These are phyloP conservation scores for Ambrosia artemisiifolia DNA, from an alignment of 129 eudicot genomes.

Conservation along the genomic window DNA sequence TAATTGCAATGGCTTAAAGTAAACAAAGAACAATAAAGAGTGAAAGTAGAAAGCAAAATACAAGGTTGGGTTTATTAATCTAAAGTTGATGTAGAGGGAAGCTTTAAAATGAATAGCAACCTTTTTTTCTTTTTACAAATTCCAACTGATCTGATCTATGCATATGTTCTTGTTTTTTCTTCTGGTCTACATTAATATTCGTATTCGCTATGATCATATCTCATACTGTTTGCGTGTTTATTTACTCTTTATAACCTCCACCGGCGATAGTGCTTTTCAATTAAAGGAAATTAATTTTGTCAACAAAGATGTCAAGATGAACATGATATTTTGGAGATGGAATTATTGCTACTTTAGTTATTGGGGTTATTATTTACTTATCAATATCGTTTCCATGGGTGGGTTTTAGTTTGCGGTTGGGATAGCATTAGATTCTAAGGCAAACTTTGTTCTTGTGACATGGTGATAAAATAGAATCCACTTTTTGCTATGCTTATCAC, in stretches of 20 bases:
- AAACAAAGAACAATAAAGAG: conserved; percentile 24
- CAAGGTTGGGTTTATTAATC: conserved; percentile 30
- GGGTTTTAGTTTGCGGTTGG: conserved; percentile 35
- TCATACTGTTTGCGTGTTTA: conserved; percentile 4
- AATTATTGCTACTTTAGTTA: conserved; percentile 24
- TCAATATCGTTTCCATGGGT: conserved; percentile 18
- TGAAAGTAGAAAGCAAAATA: conserved; percentile 17
- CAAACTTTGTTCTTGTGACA: conserved; percentile 26
- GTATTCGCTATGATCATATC: conserved; percentile 53
- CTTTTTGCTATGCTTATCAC: conserved; percentile 36
- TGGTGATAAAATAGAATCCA: conserved; percentile 37
- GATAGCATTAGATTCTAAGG: conserved; percentile 36
- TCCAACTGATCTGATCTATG: conserved; percentile 41
- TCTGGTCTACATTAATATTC: conserved; percentile 50
- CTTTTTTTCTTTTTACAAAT: conserved; percentile 42
- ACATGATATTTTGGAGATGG: conserved; percentile 10
- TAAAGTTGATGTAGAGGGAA: conserved; percentile 37
- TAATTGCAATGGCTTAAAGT: conserved; percentile 29
- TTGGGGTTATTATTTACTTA: conserved; percentile 17
- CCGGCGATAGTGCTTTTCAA: neutral
- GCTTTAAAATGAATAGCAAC: conserved; percentile 21
- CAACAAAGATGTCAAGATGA: conserved; percentile 8
- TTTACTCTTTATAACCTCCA: conserved; percentile 16
- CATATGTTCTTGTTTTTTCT: conserved; percentile 17
- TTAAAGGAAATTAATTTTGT: neutral